Evolutionary conservation across 1,284 basidiomycete species (phyloP).

Genomic region (Microbotryum scabiosae): DNA sequence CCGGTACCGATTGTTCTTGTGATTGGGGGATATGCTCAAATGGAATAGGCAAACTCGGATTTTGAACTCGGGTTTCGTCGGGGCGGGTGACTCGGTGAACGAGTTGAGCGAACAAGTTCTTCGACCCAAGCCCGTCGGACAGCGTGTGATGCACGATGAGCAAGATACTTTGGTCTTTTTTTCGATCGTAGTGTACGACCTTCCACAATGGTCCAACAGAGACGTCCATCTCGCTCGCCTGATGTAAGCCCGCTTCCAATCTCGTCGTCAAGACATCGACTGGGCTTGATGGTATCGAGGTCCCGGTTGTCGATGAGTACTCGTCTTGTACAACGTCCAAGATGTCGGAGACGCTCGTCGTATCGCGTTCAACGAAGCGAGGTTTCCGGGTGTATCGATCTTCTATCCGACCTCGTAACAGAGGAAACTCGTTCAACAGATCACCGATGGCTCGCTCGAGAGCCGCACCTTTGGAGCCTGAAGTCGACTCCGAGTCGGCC

Average conservation of each 20-base stretch:
- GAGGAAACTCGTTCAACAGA: conserved; percentile 2
- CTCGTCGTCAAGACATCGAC: background rate
- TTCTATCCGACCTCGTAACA: background rate
- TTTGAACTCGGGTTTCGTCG: background rate
- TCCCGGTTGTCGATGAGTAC: no score
- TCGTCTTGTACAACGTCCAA: background rate
- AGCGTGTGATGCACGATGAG: conserved; percentile 9
- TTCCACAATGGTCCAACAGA: conserved; percentile 9
- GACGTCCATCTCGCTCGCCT: background rate
- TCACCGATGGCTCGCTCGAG: background rate
- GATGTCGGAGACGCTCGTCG: background rate
- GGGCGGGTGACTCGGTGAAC: background rate
- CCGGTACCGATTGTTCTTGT: no score
- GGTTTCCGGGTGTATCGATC: background rate
- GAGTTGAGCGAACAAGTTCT: conserved; percentile 19
- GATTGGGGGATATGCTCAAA: no score
- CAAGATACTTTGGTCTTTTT: background rate
- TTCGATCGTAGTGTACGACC: background rate
- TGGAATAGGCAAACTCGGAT: background rate
- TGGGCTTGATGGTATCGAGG: no score
- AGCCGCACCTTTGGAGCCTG: no score
- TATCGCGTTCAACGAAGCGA: background rate
- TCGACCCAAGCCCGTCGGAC: conserved; percentile 8
- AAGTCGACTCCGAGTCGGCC: no score
- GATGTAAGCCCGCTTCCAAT: background rate